phyloP scores from a whole-genome alignment of 768 basidiomycete species.

The Hypsizygus marmoreus region DNA sequence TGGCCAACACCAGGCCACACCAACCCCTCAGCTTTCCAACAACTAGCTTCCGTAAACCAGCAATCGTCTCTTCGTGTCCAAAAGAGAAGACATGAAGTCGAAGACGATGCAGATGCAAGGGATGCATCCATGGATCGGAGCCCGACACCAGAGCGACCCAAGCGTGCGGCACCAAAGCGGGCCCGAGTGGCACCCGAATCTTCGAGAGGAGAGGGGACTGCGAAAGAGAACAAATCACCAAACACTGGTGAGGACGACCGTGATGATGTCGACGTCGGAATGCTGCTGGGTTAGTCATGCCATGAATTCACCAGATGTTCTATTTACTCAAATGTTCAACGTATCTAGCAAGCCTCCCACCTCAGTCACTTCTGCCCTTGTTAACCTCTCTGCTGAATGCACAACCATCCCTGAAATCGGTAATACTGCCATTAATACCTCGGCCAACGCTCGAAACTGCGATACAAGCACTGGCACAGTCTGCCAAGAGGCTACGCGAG shows the following conservation, averaged over 20 bases:
- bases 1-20: conserved; percentile 55
- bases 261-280: conserved; percentile 78
- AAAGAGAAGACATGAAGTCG: conserved; percentile 69
- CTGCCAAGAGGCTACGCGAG: conserved; percentile 74
- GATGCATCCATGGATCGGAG: conserved; percentile 85
- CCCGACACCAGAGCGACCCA: conserved; percentile 79
- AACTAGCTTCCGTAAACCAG: conserved; percentile 52
- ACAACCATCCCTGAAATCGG: conserved; percentile 71
- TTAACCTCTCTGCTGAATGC: conserved; percentile 65
- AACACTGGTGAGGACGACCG: conserved; percentile 42
- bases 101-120: conserved; percentile 56
- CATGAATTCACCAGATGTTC: conserved; percentile 5
- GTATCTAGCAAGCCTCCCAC: conserved; percentile 72
- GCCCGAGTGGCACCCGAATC: conserved; percentile 45
- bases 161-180: conserved; percentile 70
- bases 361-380: conserved; percentile 74
- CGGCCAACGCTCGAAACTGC: conserved; percentile 82
- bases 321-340: conserved; percentile 13
- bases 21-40: conserved; percentile 55
- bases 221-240: conserved; percentile 52
- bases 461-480: conserved; percentile 63
- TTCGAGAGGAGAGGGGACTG: conserved; percentile 40
- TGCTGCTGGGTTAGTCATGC: conserved; percentile 72
- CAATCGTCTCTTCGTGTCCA: conserved; percentile 42
- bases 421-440: conserved; percentile 77